These are phyloP conservation scores for Trypanosomatidae sp. DNA, from an alignment of 208 protist species.

Conservation along the genomic window DNA sequence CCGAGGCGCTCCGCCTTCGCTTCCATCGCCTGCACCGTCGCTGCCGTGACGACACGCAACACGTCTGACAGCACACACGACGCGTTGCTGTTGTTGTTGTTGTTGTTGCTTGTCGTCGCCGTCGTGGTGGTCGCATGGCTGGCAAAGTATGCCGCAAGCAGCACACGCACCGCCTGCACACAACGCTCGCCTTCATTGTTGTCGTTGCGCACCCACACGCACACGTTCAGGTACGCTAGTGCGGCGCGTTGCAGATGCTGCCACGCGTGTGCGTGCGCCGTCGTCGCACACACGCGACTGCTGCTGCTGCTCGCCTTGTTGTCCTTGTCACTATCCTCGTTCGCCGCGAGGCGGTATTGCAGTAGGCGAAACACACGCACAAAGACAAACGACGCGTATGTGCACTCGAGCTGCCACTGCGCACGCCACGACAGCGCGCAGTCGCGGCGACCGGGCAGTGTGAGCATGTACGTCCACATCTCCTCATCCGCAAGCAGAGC, in stretches of 20 bases:
- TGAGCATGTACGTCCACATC: conserved; percentile 30
- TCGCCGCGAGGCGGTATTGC: not conserved
- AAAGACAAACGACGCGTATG: conserved; percentile 15
- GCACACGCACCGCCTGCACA: conserved; percentile 18
- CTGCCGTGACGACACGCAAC: conserved; percentile 4
- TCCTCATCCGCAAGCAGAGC: conserved; percentile 33
- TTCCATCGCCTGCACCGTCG: conserved; percentile 24
- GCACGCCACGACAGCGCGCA: conserved; percentile 10
- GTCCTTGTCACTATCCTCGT: not conserved
- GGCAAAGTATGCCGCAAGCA: conserved; percentile 5
- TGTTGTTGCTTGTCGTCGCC: too few species aligned
- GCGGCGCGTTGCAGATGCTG: not conserved
- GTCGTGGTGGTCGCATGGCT: conserved; percentile 3
- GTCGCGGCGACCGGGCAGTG: conserved; percentile 25
- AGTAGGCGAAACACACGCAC: conserved; percentile 4
- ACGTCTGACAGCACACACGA: too few species aligned
- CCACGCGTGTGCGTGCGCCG: not conserved
- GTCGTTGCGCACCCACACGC: conserved; percentile 61
- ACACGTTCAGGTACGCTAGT: conserved; percentile 39
- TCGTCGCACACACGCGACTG: not conserved
- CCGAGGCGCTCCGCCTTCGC: conserved; percentile 36
- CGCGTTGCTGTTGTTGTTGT: too few species aligned
- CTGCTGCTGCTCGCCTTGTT: not conserved
- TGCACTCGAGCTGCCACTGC: conserved; percentile 25
- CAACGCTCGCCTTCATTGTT: conserved; percentile 47